Conservation (phyloP, 306 rosid species). For the Vigna mungo region DNA sequence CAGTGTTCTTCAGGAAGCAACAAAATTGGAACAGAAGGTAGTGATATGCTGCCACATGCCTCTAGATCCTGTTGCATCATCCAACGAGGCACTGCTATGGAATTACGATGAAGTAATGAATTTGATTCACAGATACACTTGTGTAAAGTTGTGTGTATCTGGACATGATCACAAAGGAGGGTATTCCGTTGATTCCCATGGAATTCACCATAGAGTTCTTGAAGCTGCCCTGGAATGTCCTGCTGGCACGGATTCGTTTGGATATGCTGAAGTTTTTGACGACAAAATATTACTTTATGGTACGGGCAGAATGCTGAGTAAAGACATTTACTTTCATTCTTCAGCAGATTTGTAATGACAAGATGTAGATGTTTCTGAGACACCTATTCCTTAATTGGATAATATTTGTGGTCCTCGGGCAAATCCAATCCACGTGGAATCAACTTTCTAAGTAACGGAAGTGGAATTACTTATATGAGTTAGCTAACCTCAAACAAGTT, state of each 20-base stretch:
- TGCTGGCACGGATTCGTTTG: conserved; percentile 76
- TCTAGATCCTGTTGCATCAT: conserved; percentile 70
- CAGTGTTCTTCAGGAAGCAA: conserved; percentile 67
- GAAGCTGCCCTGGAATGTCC: conserved; percentile 98
- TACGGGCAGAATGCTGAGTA: conserved; percentile 66
- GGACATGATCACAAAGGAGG: conserved; percentile 97
- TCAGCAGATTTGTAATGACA: conserved; percentile 42
- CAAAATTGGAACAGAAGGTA: conserved; percentile 71
- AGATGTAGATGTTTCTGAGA: conserved; percentile 21
- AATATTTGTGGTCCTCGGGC: neutral
- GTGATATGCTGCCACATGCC: conserved; percentile 87
- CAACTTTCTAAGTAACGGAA: conserved; percentile 8
- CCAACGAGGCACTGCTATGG: conserved; percentile 77
- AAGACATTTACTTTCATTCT: conserved; percentile 65
- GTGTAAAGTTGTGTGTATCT: conserved; percentile 81
- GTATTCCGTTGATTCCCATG: conserved; percentile 74
- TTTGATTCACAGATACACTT: conserved; percentile 68
- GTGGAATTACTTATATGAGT: conserved; percentile 11
- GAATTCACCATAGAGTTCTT: conserved; percentile 83
- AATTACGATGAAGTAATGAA: conserved; percentile 81
- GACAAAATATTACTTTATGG: conserved; percentile 74
- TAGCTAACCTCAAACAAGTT: conserved; percentile 18
- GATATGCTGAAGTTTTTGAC: conserved; percentile 70
- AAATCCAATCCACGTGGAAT: neutral
- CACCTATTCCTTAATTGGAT: conserved; percentile 35